Base-by-base conservation (phyloP, 2,329 filamentous ascomycete species). In the Claviceps digitariae region DNA sequence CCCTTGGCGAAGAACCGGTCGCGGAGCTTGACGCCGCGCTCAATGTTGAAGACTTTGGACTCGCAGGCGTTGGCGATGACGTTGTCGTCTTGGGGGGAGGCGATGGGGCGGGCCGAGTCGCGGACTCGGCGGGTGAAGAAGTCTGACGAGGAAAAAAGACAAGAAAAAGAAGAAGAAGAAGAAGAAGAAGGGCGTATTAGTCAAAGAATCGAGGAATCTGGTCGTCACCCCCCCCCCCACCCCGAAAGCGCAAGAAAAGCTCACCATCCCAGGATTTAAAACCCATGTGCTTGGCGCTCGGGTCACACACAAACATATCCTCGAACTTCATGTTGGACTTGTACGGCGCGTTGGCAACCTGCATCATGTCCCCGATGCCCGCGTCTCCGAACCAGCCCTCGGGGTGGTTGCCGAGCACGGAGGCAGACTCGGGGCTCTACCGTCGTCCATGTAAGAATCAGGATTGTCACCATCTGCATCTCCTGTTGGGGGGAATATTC, bases 1-100 rank as follows among this genome's bases (percentile, higher is more conserved):
- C 74, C 76, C 63, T 87, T 88, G 61, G 82, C 72, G 76, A 82
- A 87, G 71, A 87, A 87, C 7, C 66, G 65, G 60, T 84, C 81
- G 21, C 77, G 76, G 1, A 77, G 68, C 51, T 76, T 72, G 50
- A 80, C 76, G 47, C 76, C 59, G 29, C 64, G 67, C 8, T 68
- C 69, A 1, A 82, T 61, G 49, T 76, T 72, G 66, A 75, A 85
- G 0, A 77, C 74, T 43, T 73, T 75, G 13, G 78, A 82, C 62
- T 87, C 83, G 66, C 83, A 87, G 0, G 78, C 74, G 62, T 84
- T 86, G 50, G 70, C 75, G 52, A 87, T 76, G 54, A 77, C 64
- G 12, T 57, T 60, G 58, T 74, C 64, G 54, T 86, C 74, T 0
- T 79, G 72, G 0, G 79, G 77, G 0, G 65, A 69, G 0, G 76